Evolutionary conservation across 2,329 filamentous ascomycete species (phyloP).

Genomic region (Colletotrichum chrysophilum): DNA sequence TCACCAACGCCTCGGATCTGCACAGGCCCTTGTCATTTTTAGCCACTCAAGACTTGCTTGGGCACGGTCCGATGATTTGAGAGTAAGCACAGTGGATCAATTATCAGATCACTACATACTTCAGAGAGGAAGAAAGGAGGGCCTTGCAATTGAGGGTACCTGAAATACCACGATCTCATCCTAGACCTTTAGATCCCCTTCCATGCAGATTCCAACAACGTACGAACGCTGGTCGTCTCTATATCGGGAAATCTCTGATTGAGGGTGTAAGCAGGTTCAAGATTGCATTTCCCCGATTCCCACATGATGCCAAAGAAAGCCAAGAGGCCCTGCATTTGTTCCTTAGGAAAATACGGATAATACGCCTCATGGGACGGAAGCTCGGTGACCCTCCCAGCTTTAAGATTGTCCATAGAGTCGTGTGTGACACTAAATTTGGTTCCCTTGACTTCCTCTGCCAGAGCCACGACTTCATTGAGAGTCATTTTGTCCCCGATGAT

Average conservation of each 20-base stretch:
- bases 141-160: not conserved
- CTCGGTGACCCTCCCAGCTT: slow-evolving; percentile 38
- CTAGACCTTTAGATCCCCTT: not conserved
- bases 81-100: not conserved
- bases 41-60: not conserved
- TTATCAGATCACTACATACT: accelerated
- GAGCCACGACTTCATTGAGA: slow-evolving; percentile 38
- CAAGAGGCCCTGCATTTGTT: slow-evolving; percentile 24
- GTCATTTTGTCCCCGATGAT: slow-evolving; percentile 38
- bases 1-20: not conserved
- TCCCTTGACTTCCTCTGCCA: slow-evolving; percentile 42
- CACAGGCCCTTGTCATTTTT: not conserved
- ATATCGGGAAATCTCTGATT: slow-evolving; percentile 32
- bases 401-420: slow-evolving; percentile 34
- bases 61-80: not conserved
- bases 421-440: slow-evolving; percentile 38
- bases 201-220: slow-evolving; percentile 22
- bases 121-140: not conserved
- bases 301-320: slow-evolving; percentile 25
- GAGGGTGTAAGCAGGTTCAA: slow-evolving; percentile 21
- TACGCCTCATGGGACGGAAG: slow-evolving; percentile 25
- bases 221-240: slow-evolving; percentile 24
- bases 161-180: not conserved
- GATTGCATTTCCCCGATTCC: slow-evolving; percentile 22
- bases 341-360: slow-evolving; percentile 28